phyloP scores from a whole-genome alignment of 495 filamentous ascomycete genomes.

The Recurvomyces mirabilis region DNA sequence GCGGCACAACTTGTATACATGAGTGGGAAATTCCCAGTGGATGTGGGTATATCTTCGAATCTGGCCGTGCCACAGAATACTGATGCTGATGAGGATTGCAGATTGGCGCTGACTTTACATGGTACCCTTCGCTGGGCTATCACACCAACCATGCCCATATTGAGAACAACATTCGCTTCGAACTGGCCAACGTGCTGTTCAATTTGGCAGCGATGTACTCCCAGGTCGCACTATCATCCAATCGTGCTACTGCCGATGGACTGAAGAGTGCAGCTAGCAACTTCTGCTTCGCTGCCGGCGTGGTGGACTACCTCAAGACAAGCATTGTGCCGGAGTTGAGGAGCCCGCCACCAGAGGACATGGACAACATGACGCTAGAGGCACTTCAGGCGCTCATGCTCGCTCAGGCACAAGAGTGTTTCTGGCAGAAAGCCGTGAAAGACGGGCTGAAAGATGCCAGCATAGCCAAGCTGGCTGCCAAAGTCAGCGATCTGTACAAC shows the following conservation, averaged over 20 bases:
- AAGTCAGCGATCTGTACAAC: conserved; percentile 86
- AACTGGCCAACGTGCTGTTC: conserved; percentile 85
- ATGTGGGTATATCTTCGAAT: conserved; percentile 45
- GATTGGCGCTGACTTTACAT: conserved; percentile 91
- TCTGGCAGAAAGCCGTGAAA: conserved; percentile 95
- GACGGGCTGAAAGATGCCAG: conserved; percentile 83
- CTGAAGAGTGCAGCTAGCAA: conserved; percentile 84
- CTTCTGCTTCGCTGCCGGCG: conserved; percentile 79
- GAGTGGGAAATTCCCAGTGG: conserved; percentile 89
- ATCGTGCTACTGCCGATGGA: conserved; percentile 70
- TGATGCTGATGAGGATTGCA: conserved; percentile 26
- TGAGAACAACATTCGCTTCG: conserved; percentile 88
- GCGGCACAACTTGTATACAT: conserved; percentile 92
- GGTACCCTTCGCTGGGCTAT: conserved; percentile 89
- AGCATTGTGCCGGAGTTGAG: conserved; percentile 77
- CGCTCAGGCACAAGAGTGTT: conserved; percentile 91
- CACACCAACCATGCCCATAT: conserved; percentile 66
- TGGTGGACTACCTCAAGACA: conserved; percentile 66
- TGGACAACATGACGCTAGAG: conserved; percentile 80
- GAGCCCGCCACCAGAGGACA: conserved; percentile 80
- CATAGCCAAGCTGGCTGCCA: conserved; percentile 81
- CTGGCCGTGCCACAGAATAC: neutral
- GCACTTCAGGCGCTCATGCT: conserved; percentile 74
- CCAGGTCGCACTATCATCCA: conserved; percentile 71
- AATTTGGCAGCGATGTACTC: conserved; percentile 90